Conservation (phyloP, 192 early-diverging fungal genomes). For the Rhizoclosmatium globosum region DNA sequence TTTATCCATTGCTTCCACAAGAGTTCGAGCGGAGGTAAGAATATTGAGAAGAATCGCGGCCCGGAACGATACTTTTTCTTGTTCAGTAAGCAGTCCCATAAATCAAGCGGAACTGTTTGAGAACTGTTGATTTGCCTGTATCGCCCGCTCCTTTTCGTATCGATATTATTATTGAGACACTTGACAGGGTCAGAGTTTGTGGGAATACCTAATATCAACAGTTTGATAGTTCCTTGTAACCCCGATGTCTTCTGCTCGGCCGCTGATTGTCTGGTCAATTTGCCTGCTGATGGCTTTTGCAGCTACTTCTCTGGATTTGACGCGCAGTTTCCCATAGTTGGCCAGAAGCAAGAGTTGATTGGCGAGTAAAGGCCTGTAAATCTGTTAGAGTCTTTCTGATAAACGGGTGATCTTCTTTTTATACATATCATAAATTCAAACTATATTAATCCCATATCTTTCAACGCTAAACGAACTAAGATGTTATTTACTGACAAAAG, state of each 20-base stretch:
- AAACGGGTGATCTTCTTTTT: neutral
- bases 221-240: constrained; percentile 30
- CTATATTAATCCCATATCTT: neutral
- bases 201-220: constrained; percentile 38
- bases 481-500: constrained; percentile 26
- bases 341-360: too few species aligned
- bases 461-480: neutral
- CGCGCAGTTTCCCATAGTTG: neutral
- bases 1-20: constrained; percentile 92
- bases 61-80: constrained; percentile 88
- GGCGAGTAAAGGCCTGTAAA: too few species aligned
- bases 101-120: constrained; percentile 98
- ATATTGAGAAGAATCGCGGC: constrained; percentile 94
- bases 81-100: constrained; percentile 89
- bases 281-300: constrained; percentile 3
- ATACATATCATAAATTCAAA: neutral
- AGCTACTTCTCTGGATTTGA: neutral
- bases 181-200: neutral
- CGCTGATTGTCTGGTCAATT: constrained; percentile 34
- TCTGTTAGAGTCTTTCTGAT: neutral
- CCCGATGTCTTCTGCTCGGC: constrained; percentile 27
- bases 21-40: constrained; percentile 90
- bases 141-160: constrained; percentile 82
- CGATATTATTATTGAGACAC: too few species aligned
- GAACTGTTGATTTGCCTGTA: constrained; percentile 94